Evolutionary conservation across 192 early-diverging fungal species (phyloP).

Genomic region (Coemansia sp.): DNA sequence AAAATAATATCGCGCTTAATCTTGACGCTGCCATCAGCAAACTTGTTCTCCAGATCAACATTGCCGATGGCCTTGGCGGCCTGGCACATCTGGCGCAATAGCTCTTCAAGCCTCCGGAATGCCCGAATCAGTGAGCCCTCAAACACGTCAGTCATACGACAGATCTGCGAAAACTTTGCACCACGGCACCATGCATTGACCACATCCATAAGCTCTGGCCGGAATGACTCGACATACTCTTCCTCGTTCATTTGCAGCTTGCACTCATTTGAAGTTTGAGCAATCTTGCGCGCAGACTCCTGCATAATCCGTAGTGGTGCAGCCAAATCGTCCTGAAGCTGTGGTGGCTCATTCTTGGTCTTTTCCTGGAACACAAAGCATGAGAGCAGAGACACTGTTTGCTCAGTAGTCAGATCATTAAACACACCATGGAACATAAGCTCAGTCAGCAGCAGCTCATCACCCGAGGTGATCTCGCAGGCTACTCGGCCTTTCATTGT

Average conservation of each 20-base stretch:
- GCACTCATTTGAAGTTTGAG: conserved; percentile 82
- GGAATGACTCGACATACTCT: conserved; percentile 84
- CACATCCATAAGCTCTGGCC: conserved; percentile 90
- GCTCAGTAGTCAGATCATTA: conserved; percentile 88
- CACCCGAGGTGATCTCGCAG: conserved; percentile 92
- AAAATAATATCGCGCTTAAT: conserved; percentile 98
- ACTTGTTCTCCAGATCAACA: conserved; percentile 89
- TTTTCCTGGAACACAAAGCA: conserved; percentile 91
- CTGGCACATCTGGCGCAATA: conserved; percentile 83
- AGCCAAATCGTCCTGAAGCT: conserved; percentile 73
- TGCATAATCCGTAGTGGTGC: conserved; percentile 76
- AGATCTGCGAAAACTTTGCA: conserved; percentile 91
- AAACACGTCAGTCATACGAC: conserved; percentile 91
- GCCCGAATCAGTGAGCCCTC: conserved; percentile 92
- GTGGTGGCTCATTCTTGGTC: conserved; percentile 55
- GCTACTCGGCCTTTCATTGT: conserved; percentile 98
- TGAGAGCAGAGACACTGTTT: conserved; percentile 80
- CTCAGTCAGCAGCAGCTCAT: conserved; percentile 93
- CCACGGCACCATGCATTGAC: conserved; percentile 91
- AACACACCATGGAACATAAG: conserved; percentile 97
- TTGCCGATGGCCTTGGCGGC: conserved; percentile 96
- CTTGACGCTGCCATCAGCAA: conserved; percentile 86
- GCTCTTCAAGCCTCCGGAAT: conserved; percentile 87
- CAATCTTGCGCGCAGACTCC: conserved; percentile 82
- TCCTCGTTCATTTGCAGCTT: conserved; percentile 86